Percentiles rank a stretch among this genome's conserved stretches.
phyloP scores from a whole-genome alignment of 148 eudicot species.

The Spergularia marina region DNA sequence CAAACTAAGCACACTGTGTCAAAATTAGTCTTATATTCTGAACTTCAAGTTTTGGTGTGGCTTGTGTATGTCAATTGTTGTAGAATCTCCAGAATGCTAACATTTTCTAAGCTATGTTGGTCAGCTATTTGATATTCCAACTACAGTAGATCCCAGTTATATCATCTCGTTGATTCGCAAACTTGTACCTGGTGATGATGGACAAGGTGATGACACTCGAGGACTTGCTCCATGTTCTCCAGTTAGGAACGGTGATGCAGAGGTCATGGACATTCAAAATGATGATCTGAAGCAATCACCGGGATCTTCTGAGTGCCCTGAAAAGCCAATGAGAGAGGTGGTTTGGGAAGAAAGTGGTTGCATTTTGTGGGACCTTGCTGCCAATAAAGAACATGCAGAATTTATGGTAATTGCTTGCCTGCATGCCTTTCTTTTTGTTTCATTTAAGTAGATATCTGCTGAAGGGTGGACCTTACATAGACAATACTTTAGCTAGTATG shows the following conservation, averaged over 20 bases:
- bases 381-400: slow-evolving; percentile 77
- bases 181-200: slow-evolving; percentile 55
- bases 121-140: slow-evolving; percentile 80
- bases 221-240: slow-evolving; percentile 25
- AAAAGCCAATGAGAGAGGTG: slow-evolving; percentile 42
- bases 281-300: slow-evolving; percentile 28
- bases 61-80: slow-evolving; percentile 6
- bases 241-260: slow-evolving; percentile 35
- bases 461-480: neutral
- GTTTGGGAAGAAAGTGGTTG: slow-evolving; percentile 92
- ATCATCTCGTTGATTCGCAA: slow-evolving; percentile 86
- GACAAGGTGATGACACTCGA: slow-evolving; percentile 22
- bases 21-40: neutral
- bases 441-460: neutral
- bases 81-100: neutral
- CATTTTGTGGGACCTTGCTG: slow-evolving; percentile 94
- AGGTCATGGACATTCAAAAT: slow-evolving; percentile 41
- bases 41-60: neutral
- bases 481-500: neutral
- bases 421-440: neutral
- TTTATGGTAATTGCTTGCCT: slow-evolving; percentile 54
- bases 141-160: slow-evolving; percentile 91
- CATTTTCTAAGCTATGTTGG: neutral
- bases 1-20: neutral
- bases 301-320: slow-evolving; percentile 23